A percentile compares a stretch with the other conserved stretches of the same genome.
These are phyloP conservation scores for Podospora tetraspora DNA, from an alignment of 495 filamentous ascomycete genomes.

Conservation along the genomic window DNA sequence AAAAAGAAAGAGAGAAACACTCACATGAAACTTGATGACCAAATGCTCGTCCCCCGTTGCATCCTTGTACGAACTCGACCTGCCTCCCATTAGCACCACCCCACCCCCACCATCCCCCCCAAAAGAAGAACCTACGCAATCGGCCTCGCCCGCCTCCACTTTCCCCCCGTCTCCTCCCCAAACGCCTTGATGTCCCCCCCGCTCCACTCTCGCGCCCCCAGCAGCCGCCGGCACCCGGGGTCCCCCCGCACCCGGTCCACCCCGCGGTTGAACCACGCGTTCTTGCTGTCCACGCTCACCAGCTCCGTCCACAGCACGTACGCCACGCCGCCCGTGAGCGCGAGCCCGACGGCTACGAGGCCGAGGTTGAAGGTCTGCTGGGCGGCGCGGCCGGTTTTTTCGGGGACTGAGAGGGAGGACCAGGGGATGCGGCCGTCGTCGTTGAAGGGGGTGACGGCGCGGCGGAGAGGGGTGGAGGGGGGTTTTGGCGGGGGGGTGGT, in stretches of 20 bases:
- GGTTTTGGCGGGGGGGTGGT: neutral
- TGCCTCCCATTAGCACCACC: slow-evolving; percentile 23
- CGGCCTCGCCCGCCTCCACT: slow-evolving; percentile 79
- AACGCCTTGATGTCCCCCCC: slow-evolving; percentile 71
- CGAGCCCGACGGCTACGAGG: slow-evolving; percentile 67
- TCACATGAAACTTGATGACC: slow-evolving; percentile 81
- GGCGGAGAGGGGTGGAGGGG: slow-evolving; percentile 14
- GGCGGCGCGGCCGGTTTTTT: slow-evolving; percentile 81
- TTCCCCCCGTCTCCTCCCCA: slow-evolving; percentile 76
- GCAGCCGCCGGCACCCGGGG: slow-evolving; percentile 60
- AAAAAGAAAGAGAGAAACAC: slow-evolving; percentile 5
- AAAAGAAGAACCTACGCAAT: slow-evolving; percentile 59
- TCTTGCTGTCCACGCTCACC: slow-evolving; percentile 78
- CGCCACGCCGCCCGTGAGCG: slow-evolving; percentile 68
- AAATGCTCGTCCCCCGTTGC: slow-evolving; percentile 72
- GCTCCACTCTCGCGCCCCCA: slow-evolving; percentile 49
- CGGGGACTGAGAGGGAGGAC: slow-evolving; percentile 62
- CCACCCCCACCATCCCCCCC: neutral
- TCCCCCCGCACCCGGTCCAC: slow-evolving; percentile 74
- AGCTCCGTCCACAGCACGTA: slow-evolving; percentile 82
- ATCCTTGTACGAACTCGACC: slow-evolving; percentile 64
- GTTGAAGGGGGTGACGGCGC: slow-evolving; percentile 69
- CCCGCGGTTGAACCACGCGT: slow-evolving; percentile 81
- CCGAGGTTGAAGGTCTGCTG: slow-evolving; percentile 87
- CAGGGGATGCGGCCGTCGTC: slow-evolving; percentile 78